These are phyloP conservation scores for Aphanocladium album DNA, from an alignment of 2,329 filamentous ascomycete species.

Conservation along the genomic window DNA sequence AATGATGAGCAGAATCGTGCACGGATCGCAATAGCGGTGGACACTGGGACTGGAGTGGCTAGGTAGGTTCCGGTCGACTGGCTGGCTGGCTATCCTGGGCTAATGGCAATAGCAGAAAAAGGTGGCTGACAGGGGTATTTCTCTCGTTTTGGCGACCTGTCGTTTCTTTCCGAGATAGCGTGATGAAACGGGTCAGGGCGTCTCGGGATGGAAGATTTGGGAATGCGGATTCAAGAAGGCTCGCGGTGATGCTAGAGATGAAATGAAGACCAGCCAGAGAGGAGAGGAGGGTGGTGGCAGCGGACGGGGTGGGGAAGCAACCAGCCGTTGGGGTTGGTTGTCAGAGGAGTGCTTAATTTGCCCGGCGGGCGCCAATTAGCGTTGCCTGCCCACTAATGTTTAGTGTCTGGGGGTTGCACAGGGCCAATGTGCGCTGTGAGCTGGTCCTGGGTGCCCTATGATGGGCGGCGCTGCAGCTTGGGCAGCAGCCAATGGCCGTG, in stretches of 20 bases:
- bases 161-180: not conserved
- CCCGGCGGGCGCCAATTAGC: conserved; percentile 4
- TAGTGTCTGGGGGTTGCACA: not conserved
- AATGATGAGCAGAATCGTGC: not conserved
- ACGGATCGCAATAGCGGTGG: conserved; percentile 14
- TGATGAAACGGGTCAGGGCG: not conserved
- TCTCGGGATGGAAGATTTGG: too few relatives aligned
- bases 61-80: not conserved
- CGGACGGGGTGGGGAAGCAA: conserved; percentile 2
- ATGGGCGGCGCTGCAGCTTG: not conserved
- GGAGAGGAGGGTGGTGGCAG: not conserved
- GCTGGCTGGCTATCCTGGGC: conserved; percentile 7
- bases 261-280: conserved; percentile 10
- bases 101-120: not conserved
- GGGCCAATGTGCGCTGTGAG: not conserved
- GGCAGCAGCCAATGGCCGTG: not conserved
- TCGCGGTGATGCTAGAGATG: conserved; percentile 6
- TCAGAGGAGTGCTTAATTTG: not conserved
- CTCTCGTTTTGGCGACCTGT: not conserved
- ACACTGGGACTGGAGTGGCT: not conserved
- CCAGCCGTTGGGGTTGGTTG: not conserved
- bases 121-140: not conserved
- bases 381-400: not conserved
- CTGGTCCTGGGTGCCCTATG: not conserved
- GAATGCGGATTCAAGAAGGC: not conserved